These are phyloP conservation scores for Didymella arachidicola DNA, from an alignment of 2,329 filamentous ascomycete genomes.

Conservation along the genomic window DNA sequence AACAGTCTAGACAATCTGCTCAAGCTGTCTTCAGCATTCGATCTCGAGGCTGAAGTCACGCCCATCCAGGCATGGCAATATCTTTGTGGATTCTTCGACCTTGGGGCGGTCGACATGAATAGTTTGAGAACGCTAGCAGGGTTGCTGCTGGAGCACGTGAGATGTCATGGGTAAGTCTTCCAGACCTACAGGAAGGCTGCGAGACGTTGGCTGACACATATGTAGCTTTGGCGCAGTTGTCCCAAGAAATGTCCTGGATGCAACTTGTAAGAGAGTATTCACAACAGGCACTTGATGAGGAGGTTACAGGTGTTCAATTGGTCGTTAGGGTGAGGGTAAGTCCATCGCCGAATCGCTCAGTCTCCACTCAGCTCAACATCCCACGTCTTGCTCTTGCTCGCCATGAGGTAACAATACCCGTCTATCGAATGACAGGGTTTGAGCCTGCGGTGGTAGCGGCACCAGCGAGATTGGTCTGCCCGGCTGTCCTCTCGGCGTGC, in stretches of 20 bases:
- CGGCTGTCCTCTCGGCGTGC: conserved; percentile 32
- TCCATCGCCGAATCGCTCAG: conserved; percentile 2
- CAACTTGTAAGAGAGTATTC: conserved; percentile 10
- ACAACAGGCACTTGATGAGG: conserved; percentile 5
- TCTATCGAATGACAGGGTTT: conserved; percentile 21
- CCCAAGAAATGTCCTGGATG: conserved; percentile 21
- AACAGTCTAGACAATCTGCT: conserved; percentile 33
- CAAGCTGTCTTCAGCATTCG: conserved; percentile 25
- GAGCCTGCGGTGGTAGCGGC: conserved; percentile 19
- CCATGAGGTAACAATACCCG: background rate
- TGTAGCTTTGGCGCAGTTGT: conserved; percentile 30
- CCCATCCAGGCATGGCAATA: conserved; percentile 50
- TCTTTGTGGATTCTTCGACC: conserved; percentile 34
- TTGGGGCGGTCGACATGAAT: conserved; percentile 28
- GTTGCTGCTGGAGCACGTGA: conserved; percentile 35
- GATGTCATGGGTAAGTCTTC: conserved; percentile 45
- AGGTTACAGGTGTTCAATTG: conserved; percentile 13
- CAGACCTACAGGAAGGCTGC: background rate
- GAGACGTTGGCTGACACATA: conserved; percentile 3
- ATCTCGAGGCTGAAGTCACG: conserved; percentile 40
- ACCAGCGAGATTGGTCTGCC: conserved; percentile 12
- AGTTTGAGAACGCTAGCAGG: conserved; percentile 33
- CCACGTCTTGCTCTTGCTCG: conserved; percentile 16
- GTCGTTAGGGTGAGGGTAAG: conserved; percentile 5
- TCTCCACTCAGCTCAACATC: conserved; percentile 4